Base-by-base conservation (phyloP, 1,284 basidiomycete genomes). In the Rhodotorula sp. region DNA sequence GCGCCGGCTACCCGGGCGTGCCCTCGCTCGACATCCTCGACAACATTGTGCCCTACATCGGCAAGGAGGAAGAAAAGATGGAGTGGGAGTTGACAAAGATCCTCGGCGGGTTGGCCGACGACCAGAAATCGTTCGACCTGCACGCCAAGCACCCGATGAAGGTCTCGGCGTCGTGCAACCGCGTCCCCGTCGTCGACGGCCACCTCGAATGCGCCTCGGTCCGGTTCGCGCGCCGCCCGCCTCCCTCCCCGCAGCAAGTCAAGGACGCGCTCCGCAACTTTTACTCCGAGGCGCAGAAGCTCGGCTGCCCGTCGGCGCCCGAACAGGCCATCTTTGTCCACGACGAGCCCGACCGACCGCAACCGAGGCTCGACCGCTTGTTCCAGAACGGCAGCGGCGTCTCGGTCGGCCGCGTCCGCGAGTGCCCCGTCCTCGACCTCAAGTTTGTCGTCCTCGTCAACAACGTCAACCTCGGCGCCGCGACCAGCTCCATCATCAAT, bases 71-170 rank as follows among this genome's bases (percentile, higher is more conserved):
- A 81, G 87, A 87, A 79, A 99, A 99, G 83, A 95, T 99, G 76
- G 96, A 99, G 82, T 97, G 93, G 94, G 96, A 99, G 84, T 90
- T 92, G 21, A 87, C 90, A 80, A 99, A 99, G 85, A 99, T 99
- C 79, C 88, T 99, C 39, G 97, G 97, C 48, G 91, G 89, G 2
- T 79, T 97, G 70, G 80, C 84, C 3, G 82, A 86, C 31, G 84
- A 84, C 64, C 75, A 83, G 8, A 86, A 86, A 70, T 79, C 86
- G 26, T 97, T 97, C 81, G 93, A 97, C 81, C 89, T 92, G 86
- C 93, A 95, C 83, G 84, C 87, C 3, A 79, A 80, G n/a, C 85
- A 88, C 68, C 92, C 93, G 0, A 84, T 98, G 54, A 89, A 88
- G 67, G 88, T 99, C 49, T 93, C 91, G 8, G 97, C 97, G 0